Percentiles rank a stretch among this genome's conserved stretches.
phyloP scores from a whole-genome alignment of 441 rosid species.

The Croton laevigatus region DNA sequence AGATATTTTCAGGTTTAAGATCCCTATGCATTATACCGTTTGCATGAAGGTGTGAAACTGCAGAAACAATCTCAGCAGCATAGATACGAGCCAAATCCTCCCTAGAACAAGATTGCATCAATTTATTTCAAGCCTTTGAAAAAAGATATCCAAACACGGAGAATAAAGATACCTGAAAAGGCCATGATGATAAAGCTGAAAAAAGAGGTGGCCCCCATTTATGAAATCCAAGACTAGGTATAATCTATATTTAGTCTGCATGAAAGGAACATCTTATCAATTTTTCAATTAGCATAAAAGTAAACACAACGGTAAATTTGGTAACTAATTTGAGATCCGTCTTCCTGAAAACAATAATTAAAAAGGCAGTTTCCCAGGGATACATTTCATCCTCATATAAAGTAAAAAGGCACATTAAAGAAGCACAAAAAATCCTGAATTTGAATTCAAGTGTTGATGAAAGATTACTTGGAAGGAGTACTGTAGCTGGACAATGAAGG shows the following conservation, averaged over 20 bases:
- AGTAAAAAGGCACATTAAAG: neutral
- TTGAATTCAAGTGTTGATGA: neutral
- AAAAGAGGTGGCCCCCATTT: slow-evolving; percentile 95
- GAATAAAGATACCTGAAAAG: slow-evolving; percentile 65
- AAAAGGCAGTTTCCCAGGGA: neutral
- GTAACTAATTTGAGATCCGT: neutral
- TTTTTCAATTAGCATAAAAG: neutral
- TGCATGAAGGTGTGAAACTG: slow-evolving; percentile 87
- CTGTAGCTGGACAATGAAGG: slow-evolving; percentile 84
- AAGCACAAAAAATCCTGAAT: neutral
- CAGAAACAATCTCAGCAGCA: slow-evolving; percentile 89
- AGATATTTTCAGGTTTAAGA: slow-evolving; percentile 93
- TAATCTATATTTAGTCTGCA: slow-evolving; percentile 86
- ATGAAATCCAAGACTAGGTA: slow-evolving; percentile 90
- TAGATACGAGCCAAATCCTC: slow-evolving; percentile 94
- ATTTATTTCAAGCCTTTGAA: slow-evolving; percentile 14
- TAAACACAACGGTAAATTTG: neutral
- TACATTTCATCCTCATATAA: neutral
- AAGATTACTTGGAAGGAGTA: slow-evolving; percentile 80
- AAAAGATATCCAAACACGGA: neutral
- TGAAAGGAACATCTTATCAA: slow-evolving; percentile 5
- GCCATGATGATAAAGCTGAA: slow-evolving; percentile 94
- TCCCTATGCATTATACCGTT: slow-evolving; percentile 98
- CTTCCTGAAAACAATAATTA: neutral
- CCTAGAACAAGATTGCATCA: slow-evolving; percentile 34